These are phyloP conservation scores for Liquidambar formosana DNA, from an alignment of 164 flowering plant genomes.

Conservation along the genomic window DNA sequence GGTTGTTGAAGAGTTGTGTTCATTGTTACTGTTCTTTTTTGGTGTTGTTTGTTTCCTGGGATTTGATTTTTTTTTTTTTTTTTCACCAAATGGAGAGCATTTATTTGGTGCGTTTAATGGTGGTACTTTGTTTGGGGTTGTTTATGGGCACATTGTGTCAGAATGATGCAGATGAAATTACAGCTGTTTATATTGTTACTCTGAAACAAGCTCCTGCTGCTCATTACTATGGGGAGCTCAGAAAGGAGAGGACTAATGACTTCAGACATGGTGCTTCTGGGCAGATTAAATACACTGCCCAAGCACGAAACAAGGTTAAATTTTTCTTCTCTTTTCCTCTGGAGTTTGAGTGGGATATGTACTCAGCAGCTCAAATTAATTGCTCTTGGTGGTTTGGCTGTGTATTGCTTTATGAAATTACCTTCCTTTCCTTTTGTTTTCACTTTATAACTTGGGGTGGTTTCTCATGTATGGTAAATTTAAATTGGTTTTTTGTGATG, in stretches of 20 bases:
- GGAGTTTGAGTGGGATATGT: background rate
- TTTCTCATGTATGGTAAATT: no score
- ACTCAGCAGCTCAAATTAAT: no score
- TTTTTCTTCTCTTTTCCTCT: slow-evolving; percentile 6
- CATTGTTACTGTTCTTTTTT: background rate
- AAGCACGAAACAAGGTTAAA: slow-evolving; percentile 45
- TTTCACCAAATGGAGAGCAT: slow-evolving; percentile 33
- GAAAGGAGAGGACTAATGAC: slow-evolving; percentile 17
- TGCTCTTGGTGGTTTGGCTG: no score
- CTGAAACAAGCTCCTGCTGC: slow-evolving; percentile 59
- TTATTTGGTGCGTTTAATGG: slow-evolving; percentile 34
- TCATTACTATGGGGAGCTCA: slow-evolving; percentile 36
- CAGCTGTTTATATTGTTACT: slow-evolving; percentile 75
- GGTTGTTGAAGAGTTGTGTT: slow-evolving; percentile 11
- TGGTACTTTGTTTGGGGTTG: slow-evolving; percentile 42
- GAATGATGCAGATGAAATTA: slow-evolving; percentile 32
- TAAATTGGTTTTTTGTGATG: background rate
- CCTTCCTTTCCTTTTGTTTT: background rate
- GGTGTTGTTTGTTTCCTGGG: slow-evolving; percentile 12
- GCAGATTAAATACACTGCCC: slow-evolving; percentile 22
- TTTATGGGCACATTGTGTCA: slow-evolving; percentile 37
- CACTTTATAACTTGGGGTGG: no score
- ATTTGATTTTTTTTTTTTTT: background rate
- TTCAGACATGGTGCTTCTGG: slow-evolving; percentile 23
- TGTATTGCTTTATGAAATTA: no score